Evolutionary conservation across 768 basidiomycete species (phyloP), one percentile per base, ranked within the genome.

Genomic region (Phallus indusiatus): DNA sequence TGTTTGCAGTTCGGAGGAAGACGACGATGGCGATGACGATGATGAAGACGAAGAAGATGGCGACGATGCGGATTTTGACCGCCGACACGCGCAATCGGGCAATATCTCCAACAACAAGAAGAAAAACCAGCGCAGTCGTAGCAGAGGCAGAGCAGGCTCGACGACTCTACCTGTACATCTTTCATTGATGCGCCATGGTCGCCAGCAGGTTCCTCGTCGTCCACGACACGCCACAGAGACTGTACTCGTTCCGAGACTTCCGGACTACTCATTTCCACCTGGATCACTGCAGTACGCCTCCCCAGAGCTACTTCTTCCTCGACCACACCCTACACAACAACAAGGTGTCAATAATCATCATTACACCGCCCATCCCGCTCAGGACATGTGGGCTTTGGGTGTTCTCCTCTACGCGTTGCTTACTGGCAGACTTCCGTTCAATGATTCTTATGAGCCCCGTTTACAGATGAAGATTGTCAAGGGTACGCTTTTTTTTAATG

Each of bases 301-400:
- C 0, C 94, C 94, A 5, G 94, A 97, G 68, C 79, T 96, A 2
- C 78, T 96, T 1, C 76, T 83, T 3, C 83, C 88, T 0, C 81
- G 80, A 54, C 69, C 72, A 1, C 67, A 70, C 16, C 72, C 71
- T 2, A 67, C 73, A 33, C 70, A 28, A 28, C 28, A 28, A 28
- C 28, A 28, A 28, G 28, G 28, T 48, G 64, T 55, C 48, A 22
- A 33, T 42, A 34, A 22, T 17, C n/a, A 37, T 10, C 61, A 18
- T 16, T 55, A 55, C 8, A 78, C 22, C 14, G 57, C 81, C 0
- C 73, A 82, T 64, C 86, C 93, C 1, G 83, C 89, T 0, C 90
- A 94, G 67, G 96, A 99, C 63, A 85, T 98, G 28, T 99, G 96
- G 96, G 94, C 96, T 0, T 74, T 97, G 1, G 96, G 96, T 0